Evolutionary conservation across 2,329 filamentous ascomycete species (phyloP), one percentile per base, ranked within the genome.

Genomic region (Hypoxylon sp.): DNA sequence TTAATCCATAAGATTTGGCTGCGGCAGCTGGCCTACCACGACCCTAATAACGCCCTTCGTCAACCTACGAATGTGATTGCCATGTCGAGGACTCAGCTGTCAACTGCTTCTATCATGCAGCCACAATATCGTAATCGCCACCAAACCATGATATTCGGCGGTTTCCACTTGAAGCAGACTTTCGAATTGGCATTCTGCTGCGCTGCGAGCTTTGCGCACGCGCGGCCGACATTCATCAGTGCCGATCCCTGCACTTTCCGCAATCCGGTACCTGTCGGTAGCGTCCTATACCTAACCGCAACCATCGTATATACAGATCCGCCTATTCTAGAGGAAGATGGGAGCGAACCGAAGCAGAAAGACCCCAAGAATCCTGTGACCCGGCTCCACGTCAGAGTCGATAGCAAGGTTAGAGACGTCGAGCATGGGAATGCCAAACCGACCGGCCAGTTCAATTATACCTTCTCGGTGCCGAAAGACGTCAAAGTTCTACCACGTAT

Each of bases 111-210:
- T 72, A 92, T 94, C 71, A 93, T 93, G 91, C 91, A 93, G 76
- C 91, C 91, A 0, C 90, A 81, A 64, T 80, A 81, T 64, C 75
- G 80, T 26, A 81, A 81, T 70, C 77, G 80, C 1, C 90, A 93
- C 78, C 89, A 91, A 74, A 92, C 91, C 78, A 92, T 93, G 91
- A 92, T 94, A 60, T 94, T 93, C 74, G 91, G 91, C 56, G 91
- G 91, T 13, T 93, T 91, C 76, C 85, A 93, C 10, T 83, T 94
- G 10, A 92, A 92, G 76, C 89, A 92, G 75, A 91, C 90, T 0
- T 93, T 93, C 73, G 91, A 94, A 79, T 84, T 93, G 5, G 91
- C 91, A 1, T 94, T 93, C 80, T 92, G 90, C 77, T 92, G 90
- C 74, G 91, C 90, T 0, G 90, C 91, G 1, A 88, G 88, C 8